These are phyloP conservation scores for Thermomucor indicae-seudaticae DNA, from an alignment of 371 early-diverging fungal genomes.

Conservation along the genomic window DNA sequence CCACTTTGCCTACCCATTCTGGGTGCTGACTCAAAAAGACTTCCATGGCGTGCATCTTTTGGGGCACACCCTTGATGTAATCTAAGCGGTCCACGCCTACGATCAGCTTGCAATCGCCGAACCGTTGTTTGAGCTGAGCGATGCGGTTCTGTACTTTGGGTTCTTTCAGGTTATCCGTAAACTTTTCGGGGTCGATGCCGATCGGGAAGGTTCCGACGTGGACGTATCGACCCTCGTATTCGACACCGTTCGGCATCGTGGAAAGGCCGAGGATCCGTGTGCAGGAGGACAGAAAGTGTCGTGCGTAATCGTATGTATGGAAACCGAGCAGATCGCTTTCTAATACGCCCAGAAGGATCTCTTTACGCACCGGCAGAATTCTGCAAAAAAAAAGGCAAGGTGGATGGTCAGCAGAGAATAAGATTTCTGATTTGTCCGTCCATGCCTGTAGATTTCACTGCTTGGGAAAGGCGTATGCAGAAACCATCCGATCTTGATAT, in stretches of 20 bases:
- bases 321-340: constrained; percentile 91
- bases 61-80: constrained; percentile 96
- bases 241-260: constrained; percentile 81
- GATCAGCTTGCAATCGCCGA: constrained; percentile 92
- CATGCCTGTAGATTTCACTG: constrained; percentile 68
- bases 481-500: constrained; percentile 95
- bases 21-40: constrained; percentile 88
- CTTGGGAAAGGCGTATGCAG: constrained; percentile 97
- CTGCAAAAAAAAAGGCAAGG: background rate
- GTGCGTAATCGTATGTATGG: constrained; percentile 95
- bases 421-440: background rate
- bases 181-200: constrained; percentile 83
- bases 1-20: constrained; percentile 86
- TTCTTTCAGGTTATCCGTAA: constrained; percentile 35
- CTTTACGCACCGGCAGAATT: constrained; percentile 65
- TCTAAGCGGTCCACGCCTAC: constrained; percentile 98
- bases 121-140: constrained; percentile 77
- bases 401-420: background rate
- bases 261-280: constrained; percentile 88
- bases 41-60: constrained; percentile 95
- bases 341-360: constrained; percentile 89
- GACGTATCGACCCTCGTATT: constrained; percentile 70
- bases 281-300: constrained; percentile 94
- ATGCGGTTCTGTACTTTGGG: constrained; percentile 46
- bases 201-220: constrained; percentile 93